phyloP scores from a whole-genome alignment of 306 rosid species.

The Acacia crassicarpa region DNA sequence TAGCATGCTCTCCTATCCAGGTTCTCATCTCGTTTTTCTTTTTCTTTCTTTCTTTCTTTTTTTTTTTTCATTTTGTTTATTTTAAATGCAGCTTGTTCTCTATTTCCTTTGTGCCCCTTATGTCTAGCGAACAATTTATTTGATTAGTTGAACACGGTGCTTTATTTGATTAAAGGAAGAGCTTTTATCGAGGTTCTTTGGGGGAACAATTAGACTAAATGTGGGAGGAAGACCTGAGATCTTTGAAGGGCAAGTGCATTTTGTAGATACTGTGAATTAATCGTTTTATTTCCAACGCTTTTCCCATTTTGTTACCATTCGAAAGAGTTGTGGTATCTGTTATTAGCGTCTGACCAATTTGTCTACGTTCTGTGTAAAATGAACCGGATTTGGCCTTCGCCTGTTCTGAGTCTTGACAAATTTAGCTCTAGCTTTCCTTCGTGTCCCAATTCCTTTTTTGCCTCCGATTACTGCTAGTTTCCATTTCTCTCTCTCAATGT shows the following conservation, averaged over 20 bases:
- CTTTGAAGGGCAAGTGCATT: slow-evolving; percentile 28
- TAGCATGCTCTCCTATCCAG: slow-evolving; percentile 41
- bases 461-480: neutral
- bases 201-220: neutral
- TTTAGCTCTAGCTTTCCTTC: neutral
- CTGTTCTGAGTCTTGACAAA: neutral
- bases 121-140: neutral
- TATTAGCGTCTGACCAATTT: slow-evolving; percentile 2
- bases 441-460: neutral
- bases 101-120: neutral
- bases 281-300: neutral
- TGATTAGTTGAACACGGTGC: neutral
- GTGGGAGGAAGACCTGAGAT: slow-evolving; percentile 1
- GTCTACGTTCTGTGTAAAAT: neutral
- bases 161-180: slow-evolving; percentile 5
- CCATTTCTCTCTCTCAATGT: neutral
- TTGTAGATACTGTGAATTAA: neutral
- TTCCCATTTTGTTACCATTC: neutral
- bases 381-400: neutral
- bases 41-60: neutral
- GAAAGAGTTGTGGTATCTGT: neutral
- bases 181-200: neutral
- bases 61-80: neutral
- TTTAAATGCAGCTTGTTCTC: neutral
- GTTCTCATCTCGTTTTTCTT: slow-evolving; percentile 9